phyloP scores from a whole-genome alignment of 768 basidiomycete genomes.

The Aureoboletus auriporus region DNA sequence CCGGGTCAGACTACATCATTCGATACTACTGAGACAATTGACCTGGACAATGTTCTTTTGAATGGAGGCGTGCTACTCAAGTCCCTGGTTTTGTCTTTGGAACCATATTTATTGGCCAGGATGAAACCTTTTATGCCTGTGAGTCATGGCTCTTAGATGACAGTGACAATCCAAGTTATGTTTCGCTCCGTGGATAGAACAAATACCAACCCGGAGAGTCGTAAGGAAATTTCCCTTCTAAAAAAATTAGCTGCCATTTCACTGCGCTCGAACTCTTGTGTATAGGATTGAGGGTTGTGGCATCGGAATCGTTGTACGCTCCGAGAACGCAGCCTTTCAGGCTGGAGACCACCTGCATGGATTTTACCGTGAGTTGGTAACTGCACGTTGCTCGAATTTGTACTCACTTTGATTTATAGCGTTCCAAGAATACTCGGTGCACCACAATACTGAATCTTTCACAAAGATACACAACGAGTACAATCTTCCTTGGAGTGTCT shows the following conservation, averaged over 20 bases:
- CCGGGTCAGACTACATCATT: slow-evolving; percentile 1
- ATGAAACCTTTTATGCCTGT: background rate
- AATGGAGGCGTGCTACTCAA: background rate
- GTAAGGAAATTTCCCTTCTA: background rate
- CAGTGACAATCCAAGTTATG: too few species aligned
- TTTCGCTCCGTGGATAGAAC: background rate
- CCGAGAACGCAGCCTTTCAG: slow-evolving; percentile 9
- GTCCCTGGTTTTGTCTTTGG: background rate
- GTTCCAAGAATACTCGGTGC: slow-evolving; percentile 14
- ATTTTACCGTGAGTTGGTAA: slow-evolving; percentile 20
- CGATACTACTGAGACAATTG: background rate
- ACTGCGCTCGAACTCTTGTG: too few species aligned
- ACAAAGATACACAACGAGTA: slow-evolving; percentile 20
- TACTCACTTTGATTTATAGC: slow-evolving; percentile 26
- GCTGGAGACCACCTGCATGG: slow-evolving; percentile 14
- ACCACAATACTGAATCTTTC: background rate
- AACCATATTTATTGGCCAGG: background rate
- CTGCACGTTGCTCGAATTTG: background rate
- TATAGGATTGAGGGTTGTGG: background rate
- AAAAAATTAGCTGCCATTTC: too few species aligned
- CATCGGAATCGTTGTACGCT: slow-evolving; percentile 24
- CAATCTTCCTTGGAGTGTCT: slow-evolving; percentile 27
- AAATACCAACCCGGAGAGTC: slow-evolving; percentile 7
- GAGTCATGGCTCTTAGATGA: too few species aligned
- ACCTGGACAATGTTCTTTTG: background rate